Conservation (phyloP, 305 asterid species). For the Fraxinus xanthoxyloides region DNA sequence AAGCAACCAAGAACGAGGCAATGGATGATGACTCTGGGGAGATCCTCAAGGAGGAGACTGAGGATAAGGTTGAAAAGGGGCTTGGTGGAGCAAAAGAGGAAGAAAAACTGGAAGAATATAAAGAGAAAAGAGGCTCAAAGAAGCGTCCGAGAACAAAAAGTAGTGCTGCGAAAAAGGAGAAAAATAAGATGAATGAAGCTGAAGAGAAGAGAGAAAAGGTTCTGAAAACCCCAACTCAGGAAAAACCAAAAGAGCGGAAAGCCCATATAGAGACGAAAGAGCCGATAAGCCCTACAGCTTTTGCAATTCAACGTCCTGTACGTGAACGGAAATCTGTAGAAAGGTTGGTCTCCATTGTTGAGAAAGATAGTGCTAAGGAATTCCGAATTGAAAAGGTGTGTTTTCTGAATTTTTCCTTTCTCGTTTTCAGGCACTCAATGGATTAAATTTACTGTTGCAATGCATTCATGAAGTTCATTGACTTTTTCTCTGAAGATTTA, state of each 20-base stretch:
- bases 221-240: slow-evolving; percentile 27
- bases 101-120: slow-evolving; percentile 32
- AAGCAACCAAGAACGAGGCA: slow-evolving; percentile 25
- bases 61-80: slow-evolving; percentile 35
- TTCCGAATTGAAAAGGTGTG: slow-evolving; percentile 28
- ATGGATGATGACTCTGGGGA: slow-evolving; percentile 21
- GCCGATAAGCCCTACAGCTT: slow-evolving; percentile 52
- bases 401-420: not conserved
- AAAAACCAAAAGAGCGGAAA: slow-evolving; percentile 34
- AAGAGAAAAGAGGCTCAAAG: slow-evolving; percentile 32
- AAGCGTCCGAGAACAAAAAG: slow-evolving; percentile 53
- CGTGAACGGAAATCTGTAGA: slow-evolving; percentile 86
- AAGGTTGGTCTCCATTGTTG: slow-evolving; percentile 70
- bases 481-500: slow-evolving; percentile 10
- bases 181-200: slow-evolving; percentile 34
- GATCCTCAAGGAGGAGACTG: slow-evolving; percentile 19
- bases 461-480: not conserved
- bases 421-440: not conserved
- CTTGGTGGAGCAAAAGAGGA: slow-evolving; percentile 31
- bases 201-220: slow-evolving; percentile 36
- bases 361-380: slow-evolving; percentile 56
- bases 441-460: not conserved
- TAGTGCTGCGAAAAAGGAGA: slow-evolving; percentile 32
- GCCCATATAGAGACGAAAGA: slow-evolving; percentile 35
- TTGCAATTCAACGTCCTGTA: slow-evolving; percentile 66